Evolutionary conservation across 164 flowering plant species (phyloP), one percentile per base, ranked within the genome.

Genomic region (Vitis labrusca): DNA sequence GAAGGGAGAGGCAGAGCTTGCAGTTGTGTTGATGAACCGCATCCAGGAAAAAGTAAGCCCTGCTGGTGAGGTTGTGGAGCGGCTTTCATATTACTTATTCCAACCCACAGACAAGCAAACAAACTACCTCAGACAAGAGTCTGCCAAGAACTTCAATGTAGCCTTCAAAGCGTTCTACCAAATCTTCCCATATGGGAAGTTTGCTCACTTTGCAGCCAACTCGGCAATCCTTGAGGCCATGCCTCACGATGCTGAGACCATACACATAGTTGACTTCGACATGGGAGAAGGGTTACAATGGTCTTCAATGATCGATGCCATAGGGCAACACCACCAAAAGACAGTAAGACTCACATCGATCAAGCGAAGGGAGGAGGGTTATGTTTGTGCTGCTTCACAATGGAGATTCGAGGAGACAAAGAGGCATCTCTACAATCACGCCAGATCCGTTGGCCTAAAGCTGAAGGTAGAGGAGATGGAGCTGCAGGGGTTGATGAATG

Each of bases 241-340:
- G 17, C 90, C 91, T 1, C 59, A 49, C 7, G 83, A 82, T 48
- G 76, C 77, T 0, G 85, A 77, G 15, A 59, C 47, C 0, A 10
- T 88, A n/a, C 85, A 75, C 67, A 76, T 84, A 19, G 51, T 85
- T 0, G 95, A 87, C 48, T 87, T 84, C 19, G 90, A 87, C 72
- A 72, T 85, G 27, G 78, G 87, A 55, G 86, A 84, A 50, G 92
- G 89, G 19, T 50, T 85, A 51, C 94, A 90, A 63, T 90, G 90
- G 90, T 74, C 86, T 70, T 59, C 86, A 3, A 0, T 90, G 54
- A 72, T 88, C 16, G 89, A 85, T 76, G 78, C 76, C 56, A 19
- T 73, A 12, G 85, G 80, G 10, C 57, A 10, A 10, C n/a, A 61
- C 37, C 50, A 64, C 0, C 44, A 6, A 32, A 73, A 57, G 44